A percentile compares a stretch with the other conserved stretches of the same genome.
Conservation (phyloP, 768 basidiomycete genomes). For the Auriscalpium vulgare region DNA sequence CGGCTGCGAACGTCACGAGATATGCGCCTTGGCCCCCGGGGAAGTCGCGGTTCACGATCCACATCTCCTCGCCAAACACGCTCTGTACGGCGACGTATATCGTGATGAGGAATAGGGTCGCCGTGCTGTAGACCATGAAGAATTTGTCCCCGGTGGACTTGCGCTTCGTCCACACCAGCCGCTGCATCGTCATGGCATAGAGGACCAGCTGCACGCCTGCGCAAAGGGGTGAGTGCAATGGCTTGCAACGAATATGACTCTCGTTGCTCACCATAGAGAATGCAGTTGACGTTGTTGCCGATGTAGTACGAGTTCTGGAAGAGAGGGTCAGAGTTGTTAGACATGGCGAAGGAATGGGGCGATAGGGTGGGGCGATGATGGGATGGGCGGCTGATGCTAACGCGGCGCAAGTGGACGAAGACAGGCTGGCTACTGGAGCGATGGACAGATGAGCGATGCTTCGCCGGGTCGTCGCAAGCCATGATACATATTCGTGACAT, state of each 20-base stretch:
- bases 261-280: not conserved
- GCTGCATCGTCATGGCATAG: not conserved
- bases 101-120: constrained; percentile 25
- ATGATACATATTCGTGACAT: too few species aligned
- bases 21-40: constrained; percentile 35
- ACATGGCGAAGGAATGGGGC: too few species aligned
- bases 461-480: too few species aligned
- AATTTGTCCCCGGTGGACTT: not conserved
- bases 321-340: not conserved
- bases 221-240: not conserved
- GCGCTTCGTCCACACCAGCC: not conserved
- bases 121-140: constrained; percentile 8
- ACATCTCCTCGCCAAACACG: constrained; percentile 29
- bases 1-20: constrained; percentile 18
- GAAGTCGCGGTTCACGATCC: constrained; percentile 25
- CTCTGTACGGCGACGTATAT: constrained; percentile 22
- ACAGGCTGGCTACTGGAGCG: too few species aligned
- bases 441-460: too few species aligned
- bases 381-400: too few species aligned
- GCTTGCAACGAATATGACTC: not conserved
- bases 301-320: not conserved
- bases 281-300: not conserved
- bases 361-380: too few species aligned
- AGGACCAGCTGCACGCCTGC: not conserved
- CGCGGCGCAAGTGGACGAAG: too few species aligned